Evolutionary conservation across 768 basidiomycete species (phyloP).

Genomic region (Paxillus ammoniavirescens): DNA sequence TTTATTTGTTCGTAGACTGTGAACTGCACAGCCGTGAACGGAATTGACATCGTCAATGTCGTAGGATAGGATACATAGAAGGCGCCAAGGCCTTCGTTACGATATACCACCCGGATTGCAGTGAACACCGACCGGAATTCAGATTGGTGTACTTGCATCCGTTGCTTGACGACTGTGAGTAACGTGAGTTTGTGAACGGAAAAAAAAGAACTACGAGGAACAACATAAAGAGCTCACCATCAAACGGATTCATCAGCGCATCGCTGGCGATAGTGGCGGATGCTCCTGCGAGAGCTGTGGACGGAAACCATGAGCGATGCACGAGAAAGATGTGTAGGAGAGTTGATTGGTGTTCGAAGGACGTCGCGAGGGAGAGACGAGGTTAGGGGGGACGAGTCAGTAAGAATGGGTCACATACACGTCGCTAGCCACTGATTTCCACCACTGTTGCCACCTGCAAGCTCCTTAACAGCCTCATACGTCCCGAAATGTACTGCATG

Average conservation of each 20-base stretch:
- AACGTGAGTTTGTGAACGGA: slow-evolving; percentile 11
- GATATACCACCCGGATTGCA: slow-evolving; percentile 86
- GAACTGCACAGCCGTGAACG: slow-evolving; percentile 98
- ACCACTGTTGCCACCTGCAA: slow-evolving; percentile 77
- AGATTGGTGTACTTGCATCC: slow-evolving; percentile 97
- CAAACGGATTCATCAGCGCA: slow-evolving; percentile 99
- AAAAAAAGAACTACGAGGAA: slow-evolving; percentile 2
- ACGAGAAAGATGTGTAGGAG: not conserved
- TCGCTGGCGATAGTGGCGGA: slow-evolving; percentile 93
- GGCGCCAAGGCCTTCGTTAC: slow-evolving; percentile 79
- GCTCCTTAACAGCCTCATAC: slow-evolving; percentile 92
- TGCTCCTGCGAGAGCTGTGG: slow-evolving; percentile 85
- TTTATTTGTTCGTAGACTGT: slow-evolving; percentile 95
- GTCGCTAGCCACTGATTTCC: slow-evolving; percentile 87
- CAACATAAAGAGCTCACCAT: slow-evolving; percentile 58
- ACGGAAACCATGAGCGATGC: slow-evolving; percentile 11
- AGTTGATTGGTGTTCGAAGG: not conserved
- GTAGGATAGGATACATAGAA: slow-evolving; percentile 99
- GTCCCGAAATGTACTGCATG: slow-evolving; percentile 98
- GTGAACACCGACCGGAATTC: slow-evolving; percentile 82
- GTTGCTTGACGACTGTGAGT: slow-evolving; percentile 92
- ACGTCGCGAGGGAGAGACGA: not conserved
- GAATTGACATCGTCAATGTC: slow-evolving; percentile 93
- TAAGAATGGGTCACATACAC: slow-evolving; percentile 50
- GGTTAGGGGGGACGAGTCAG: slow-evolving; percentile 2